Conservation (phyloP, 169 alveolate species). For the Perkinsus marinus region DNA sequence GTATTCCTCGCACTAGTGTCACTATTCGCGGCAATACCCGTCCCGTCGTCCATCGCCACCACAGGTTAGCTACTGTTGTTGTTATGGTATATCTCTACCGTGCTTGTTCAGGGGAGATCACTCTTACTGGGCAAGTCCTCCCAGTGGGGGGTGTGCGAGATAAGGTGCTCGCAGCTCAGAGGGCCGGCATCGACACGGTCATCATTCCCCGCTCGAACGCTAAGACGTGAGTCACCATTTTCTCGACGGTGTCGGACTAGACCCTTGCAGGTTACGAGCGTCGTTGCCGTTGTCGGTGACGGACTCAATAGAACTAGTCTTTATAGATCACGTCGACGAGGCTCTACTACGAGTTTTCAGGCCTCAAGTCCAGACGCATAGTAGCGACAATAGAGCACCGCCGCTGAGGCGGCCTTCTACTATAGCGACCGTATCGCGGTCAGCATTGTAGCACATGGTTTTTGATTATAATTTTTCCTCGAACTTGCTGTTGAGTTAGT, state of each 20-base stretch:
- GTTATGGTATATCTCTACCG: neutral
- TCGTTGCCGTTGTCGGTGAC: neutral
- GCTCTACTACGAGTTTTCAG: neutral
- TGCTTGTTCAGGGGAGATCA: slow-evolving; percentile 47
- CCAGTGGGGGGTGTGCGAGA: slow-evolving; percentile 42
- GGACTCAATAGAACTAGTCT: neutral
- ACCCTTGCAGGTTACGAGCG: neutral
- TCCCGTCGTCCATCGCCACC: neutral
- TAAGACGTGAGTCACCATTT: neutral
- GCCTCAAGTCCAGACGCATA: neutral
- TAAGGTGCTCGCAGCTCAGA: slow-evolving; percentile 39
- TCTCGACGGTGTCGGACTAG: neutral
- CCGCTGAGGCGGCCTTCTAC: no score
- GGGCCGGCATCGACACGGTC: slow-evolving; percentile 32
- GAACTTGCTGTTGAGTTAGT: neutral
- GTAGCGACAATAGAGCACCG: no score
- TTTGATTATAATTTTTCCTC: neutral
- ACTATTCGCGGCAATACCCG: neutral
- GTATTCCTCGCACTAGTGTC: neutral
- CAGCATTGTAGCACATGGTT: neutral
- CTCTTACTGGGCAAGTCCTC: slow-evolving; percentile 42
- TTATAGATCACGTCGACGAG: neutral
- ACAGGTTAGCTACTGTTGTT: neutral
- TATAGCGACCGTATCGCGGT: neutral
- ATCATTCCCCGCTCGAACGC: slow-evolving; percentile 49